Conservation (phyloP, 2,329 filamentous ascomycete genomes). For the Annulohypoxylon truncatum region DNA sequence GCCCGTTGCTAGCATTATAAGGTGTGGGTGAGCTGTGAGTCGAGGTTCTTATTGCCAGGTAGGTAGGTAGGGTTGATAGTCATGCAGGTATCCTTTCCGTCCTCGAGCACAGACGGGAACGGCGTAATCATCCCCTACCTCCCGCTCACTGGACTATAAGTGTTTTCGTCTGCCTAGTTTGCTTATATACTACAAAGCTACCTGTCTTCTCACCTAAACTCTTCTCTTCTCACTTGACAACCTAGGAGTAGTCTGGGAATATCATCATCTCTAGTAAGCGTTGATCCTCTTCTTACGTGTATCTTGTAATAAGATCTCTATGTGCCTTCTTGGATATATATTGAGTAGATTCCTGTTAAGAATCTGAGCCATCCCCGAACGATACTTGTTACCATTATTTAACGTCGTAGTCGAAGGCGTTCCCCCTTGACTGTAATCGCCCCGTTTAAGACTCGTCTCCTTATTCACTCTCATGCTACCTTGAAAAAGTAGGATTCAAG, state of each 20-base stretch:
- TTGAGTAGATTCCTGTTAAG: too few relatives aligned
- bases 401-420: neutral
- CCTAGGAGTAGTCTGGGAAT: neutral
- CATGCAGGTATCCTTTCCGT: neutral
- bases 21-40: neutral
- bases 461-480: neutral
- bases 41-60: neutral
- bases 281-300: neutral
- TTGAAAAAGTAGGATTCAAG: too few relatives aligned
- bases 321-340: neutral
- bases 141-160: neutral
- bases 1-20: neutral
- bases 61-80: neutral
- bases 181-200: neutral
- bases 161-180: neutral
- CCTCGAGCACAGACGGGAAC: neutral
- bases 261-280: neutral
- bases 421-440: neutral
- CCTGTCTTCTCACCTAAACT: too few relatives aligned
- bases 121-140: neutral
- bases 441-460: neutral
- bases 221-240: neutral
- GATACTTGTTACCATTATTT: neutral
- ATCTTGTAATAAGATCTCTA: neutral
- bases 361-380: neutral